These are phyloP conservation scores for Penicillium argentinense DNA, from an alignment of 495 filamentous ascomycete genomes.

Conservation along the genomic window DNA sequence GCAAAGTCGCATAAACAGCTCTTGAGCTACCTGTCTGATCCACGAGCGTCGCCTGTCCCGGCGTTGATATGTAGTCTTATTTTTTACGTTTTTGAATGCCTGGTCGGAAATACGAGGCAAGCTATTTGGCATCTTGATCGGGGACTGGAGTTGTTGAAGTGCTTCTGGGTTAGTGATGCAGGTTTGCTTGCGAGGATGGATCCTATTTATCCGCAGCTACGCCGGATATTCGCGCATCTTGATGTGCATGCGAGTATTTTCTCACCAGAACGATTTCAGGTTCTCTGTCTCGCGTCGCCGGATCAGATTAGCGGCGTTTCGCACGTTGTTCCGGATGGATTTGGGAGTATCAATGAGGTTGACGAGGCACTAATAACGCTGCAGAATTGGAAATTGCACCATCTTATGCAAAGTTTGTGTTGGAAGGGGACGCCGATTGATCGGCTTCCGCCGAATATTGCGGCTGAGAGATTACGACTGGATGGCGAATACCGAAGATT, in stretches of 20 bases:
- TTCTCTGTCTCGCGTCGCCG: constrained; percentile 1
- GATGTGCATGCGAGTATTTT: constrained; percentile 33
- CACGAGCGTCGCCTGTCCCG: constrained; percentile 17
- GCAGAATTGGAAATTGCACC: constrained; percentile 18
- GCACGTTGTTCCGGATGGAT: constrained; percentile 10
- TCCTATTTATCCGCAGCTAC: constrained; percentile 5
- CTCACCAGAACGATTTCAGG: constrained; percentile 10
- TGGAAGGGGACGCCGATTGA: constrained; percentile 6
- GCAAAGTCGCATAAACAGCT: constrained; percentile 24
- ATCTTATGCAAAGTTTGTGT: constrained; percentile 8
- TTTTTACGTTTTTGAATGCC: constrained; percentile 31
- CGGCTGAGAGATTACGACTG: constrained; percentile 13
- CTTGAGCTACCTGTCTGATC: constrained; percentile 13
- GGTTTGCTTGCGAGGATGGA: not conserved
- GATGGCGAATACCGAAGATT: constrained; percentile 6
- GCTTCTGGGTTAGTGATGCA: constrained; percentile 2
- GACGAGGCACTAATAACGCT: constrained; percentile 16
- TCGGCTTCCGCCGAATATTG: constrained; percentile 8
- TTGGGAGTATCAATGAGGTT: constrained; percentile 5
- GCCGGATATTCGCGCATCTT: constrained; percentile 18
- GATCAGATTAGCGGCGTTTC: not conserved
- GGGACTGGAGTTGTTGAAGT: constrained; percentile 21
- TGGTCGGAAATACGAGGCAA: constrained; percentile 21
- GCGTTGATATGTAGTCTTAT: constrained; percentile 33
- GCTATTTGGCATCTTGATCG: constrained; percentile 30